Evolutionary conservation across 805 yeast species (phyloP), one percentile per base, ranked within the genome.

Genomic region (Cyberlindnera mycetangii): DNA sequence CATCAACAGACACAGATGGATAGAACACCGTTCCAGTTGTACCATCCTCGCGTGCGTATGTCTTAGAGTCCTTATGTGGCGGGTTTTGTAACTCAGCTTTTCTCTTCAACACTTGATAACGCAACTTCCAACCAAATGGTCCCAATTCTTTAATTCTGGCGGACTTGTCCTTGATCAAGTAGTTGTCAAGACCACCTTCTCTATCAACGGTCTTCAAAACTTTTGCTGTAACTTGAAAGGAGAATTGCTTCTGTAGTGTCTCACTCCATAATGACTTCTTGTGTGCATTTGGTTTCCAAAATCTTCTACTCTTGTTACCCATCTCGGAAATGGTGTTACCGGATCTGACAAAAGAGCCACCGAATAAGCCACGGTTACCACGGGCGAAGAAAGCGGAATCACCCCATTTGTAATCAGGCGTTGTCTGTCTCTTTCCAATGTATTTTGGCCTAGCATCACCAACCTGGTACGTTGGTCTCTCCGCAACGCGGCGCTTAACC

Each of bases 111-210:
- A 93, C 81, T 45, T 80, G 77, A 64, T 84, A 90, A 59, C 92
- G 83, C 54, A 93, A 72, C 56, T 78, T 78, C 98, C 98, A 93
- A 27, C 98, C 99, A 45, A 78, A 72, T 43, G 90, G 84, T 0
- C 99, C 99, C 59, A 93, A 70, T 62, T 93, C 96, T 70, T 93
- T 93, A 52, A 88, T 73, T 69, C 99, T 76, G 3, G 95, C 95
- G 6, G 95, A 72, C 54, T 85, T 88, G 48, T 89, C 95, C 66
- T 93, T 93, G 34, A 81, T 75, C 49, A 93, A 66, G 62, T 93
- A 93, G 52, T 82, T 82, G 61, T 93, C 99, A 45, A 93, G 72
- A 5, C 99, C 99, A 50, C 99, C 99, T 64, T 92, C 98, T 56
- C 81, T 87, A 47, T 87, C 84, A 47, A 93, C 83, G 0, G 97